Base-by-base conservation (phyloP, 805 yeast genomes). In the Yamadazyma nakazawae region DNA sequence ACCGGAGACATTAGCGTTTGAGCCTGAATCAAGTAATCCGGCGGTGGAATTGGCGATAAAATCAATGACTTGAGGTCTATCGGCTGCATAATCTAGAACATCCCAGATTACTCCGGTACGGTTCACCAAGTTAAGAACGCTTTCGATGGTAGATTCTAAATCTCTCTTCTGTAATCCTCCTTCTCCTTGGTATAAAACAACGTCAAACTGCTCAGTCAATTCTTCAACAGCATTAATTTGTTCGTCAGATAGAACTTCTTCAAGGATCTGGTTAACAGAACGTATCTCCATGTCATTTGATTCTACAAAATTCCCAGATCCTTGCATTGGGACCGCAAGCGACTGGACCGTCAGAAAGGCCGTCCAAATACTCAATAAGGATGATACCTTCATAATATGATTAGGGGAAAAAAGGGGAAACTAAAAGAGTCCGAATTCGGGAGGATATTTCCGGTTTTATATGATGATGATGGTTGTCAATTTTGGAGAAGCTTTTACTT, bases 51-150 rank as follows among this genome's bases (percentile, higher is more conserved):
- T 70, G 21, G 70, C 68, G 36, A 71, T 43, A 39, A 44, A 45
- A 41, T 54, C 50, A 37, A 70, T 58, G 39, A 67, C 49, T 10
- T 43, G 40, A 7, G 70, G 67, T 48, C 59, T 53, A 35, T 58
- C 66, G 4, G 69, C 71, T 18, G 67, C 57, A 26, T 58, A 62
- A 47, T 72, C 73, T 41, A 72, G 59, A n/a, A 60, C 59, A 12
- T 52, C 53, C 54, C 63, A 72, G 35, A 72, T 49, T 18, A 72
- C 49, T 19, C 69, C 71, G 0, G 74, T 57, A 12, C 43, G 48
- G 52, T 72, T 70, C 18, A 70, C 52, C 6, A 58, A 43, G 5
- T 51, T 38, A 16, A 70, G 47, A 4, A 64, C 45, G 7, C 46
- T 36, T 31, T 58, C 69, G 13, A 66, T 51, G 2, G 63, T 54